Percentiles rank a stretch among this genome's conserved stretches.
phyloP scores from a whole-genome alignment of 2,329 filamentous ascomycete genomes.

The Ampelomyces quisqualis region DNA sequence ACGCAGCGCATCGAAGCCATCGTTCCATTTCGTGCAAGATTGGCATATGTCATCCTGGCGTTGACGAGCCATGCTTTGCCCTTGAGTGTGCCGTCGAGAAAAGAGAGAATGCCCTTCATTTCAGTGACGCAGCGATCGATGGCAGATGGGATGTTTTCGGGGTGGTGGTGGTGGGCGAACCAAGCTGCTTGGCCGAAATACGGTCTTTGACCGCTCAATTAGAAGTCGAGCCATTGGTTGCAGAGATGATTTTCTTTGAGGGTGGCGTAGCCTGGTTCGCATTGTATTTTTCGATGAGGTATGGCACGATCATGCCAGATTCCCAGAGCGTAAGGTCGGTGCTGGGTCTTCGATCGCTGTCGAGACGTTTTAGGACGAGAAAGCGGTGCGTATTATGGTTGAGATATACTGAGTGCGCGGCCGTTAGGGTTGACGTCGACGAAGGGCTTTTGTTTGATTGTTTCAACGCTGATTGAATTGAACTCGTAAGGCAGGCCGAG shows the following conservation, averaged over 20 bases:
- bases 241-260: constrained; percentile 23
- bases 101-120: constrained; percentile 47
- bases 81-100: constrained; percentile 43
- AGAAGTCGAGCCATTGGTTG: constrained; percentile 38
- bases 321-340: constrained; percentile 48
- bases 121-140: constrained; percentile 50
- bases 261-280: constrained; percentile 21
- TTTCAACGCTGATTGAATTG: constrained; percentile 8
- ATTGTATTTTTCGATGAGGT: constrained; percentile 43
- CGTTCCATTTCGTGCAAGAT: constrained; percentile 45
- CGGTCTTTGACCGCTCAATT: constrained; percentile 40
- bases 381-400: too few species aligned
- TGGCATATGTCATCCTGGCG: constrained; percentile 47
- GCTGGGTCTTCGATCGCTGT: constrained; percentile 48
- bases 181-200: constrained; percentile 50
- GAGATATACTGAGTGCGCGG: constrained; percentile 13
- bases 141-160: constrained; percentile 47
- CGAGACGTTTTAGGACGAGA: too few species aligned
- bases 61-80: constrained; percentile 47
- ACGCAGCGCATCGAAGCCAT: background rate
- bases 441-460: constrained; percentile 11
- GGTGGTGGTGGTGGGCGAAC: constrained; percentile 45
- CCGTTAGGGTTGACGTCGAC: constrained; percentile 18
- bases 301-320: constrained; percentile 45
- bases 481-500: constrained; percentile 31